Conservation (phyloP, 805 yeast genomes). For the Nematodospora valgi region DNA sequence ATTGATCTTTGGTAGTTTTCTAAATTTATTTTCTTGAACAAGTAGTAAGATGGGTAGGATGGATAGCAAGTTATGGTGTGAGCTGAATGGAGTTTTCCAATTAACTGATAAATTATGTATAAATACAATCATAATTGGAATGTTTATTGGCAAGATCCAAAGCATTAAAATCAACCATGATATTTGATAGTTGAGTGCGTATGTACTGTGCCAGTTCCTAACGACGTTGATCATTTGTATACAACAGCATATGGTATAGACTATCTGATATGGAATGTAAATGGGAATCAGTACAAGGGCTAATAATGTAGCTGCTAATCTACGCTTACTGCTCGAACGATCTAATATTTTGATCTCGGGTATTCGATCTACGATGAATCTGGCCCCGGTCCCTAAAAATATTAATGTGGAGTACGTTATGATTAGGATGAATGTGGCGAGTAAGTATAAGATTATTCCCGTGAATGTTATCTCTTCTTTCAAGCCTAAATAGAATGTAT, state of each 20-base stretch:
- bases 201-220: conserved; percentile 16
- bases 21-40: conserved; percentile 45
- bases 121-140: conserved; percentile 78
- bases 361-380: background rate
- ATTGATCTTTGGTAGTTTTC: conserved; percentile 40
- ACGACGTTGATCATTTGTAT: conserved; percentile 58
- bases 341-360: background rate
- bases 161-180: conserved; percentile 64
- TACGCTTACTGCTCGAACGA: conserved; percentile 12
- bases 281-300: conserved; percentile 42
- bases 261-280: conserved; percentile 80
- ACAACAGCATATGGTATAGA: conserved; percentile 55
- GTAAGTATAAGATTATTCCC: conserved; percentile 53
- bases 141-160: conserved; percentile 75
- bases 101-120: conserved; percentile 70
- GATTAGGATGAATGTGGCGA: conserved; percentile 25
- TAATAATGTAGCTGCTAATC: conserved; percentile 9
- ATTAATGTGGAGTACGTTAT: conserved; percentile 4
- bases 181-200: conserved; percentile 55
- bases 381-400: background rate
- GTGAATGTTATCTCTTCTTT: conserved; percentile 52
- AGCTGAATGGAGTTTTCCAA: conserved; percentile 82
- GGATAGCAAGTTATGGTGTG: conserved; percentile 81
- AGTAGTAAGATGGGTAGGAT: conserved; percentile 67
- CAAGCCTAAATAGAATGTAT: conserved; percentile 66